These are phyloP conservation scores for Blastocladiella emersonii DNA, from an alignment of 371 early-diverging fungal species.

Conservation along the genomic window DNA sequence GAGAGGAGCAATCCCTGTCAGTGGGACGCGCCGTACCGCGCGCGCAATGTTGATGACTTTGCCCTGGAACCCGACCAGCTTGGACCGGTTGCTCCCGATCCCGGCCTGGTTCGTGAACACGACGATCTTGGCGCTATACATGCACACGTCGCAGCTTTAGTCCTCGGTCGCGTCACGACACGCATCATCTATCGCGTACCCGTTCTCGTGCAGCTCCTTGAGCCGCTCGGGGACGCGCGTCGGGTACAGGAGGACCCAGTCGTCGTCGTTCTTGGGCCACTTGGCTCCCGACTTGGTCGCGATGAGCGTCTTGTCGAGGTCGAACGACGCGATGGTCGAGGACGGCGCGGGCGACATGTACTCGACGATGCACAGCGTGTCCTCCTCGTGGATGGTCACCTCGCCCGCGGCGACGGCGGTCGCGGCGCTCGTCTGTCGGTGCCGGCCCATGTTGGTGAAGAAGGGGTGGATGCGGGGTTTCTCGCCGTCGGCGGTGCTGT, in stretches of 20 bases:
- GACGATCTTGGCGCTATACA: slow-evolving; percentile 43
- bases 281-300: not conserved
- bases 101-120: slow-evolving; percentile 62
- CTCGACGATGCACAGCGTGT: not conserved
- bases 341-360: not conserved
- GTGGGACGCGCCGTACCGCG: slow-evolving; percentile 15
- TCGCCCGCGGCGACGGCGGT: too few species aligned
- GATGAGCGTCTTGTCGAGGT: not conserved
- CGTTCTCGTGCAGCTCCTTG: not conserved
- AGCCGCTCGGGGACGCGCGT: not conserved
- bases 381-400: too few species aligned
- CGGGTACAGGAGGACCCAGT: not conserved
- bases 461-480: too few species aligned
- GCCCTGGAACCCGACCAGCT: slow-evolving; percentile 28
- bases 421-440: too few species aligned
- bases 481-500: too few species aligned
- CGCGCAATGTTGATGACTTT: slow-evolving; percentile 32
- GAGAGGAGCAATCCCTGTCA: slow-evolving; percentile 21
- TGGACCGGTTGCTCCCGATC: slow-evolving; percentile 12
- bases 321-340: not conserved
- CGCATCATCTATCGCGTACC: too few species aligned
- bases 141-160: too few species aligned
- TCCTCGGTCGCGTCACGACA: too few species aligned
- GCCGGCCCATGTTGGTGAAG: too few species aligned
- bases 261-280: not conserved